phyloP scores from a whole-genome alignment of 768 basidiomycete species.

The Tulasnella sp. region DNA sequence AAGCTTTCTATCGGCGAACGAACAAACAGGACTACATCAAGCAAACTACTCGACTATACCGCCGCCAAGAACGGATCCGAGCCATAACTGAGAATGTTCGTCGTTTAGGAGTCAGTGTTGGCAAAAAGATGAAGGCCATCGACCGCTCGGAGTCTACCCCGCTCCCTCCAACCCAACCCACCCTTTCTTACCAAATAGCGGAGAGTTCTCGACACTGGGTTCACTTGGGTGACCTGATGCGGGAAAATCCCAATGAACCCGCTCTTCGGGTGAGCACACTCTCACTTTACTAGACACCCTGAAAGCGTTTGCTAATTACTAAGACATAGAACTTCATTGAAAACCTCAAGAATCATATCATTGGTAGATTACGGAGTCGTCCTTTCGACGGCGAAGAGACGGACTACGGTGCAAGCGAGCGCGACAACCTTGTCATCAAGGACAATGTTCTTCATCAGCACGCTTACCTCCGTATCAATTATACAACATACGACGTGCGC shows the following conservation, averaged over 20 bases:
- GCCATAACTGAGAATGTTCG: neutral
- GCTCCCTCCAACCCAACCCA: neutral
- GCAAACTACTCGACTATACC: neutral
- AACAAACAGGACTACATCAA: neutral
- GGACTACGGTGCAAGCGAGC: neutral
- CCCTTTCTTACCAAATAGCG: neutral
- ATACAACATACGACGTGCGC: conserved; percentile 17
- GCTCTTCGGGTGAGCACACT: neutral
- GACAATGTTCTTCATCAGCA: conserved; percentile 1
- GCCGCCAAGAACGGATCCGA: neutral
- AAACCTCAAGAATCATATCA: neutral
- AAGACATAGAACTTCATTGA: neutral
- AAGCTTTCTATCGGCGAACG: neutral
- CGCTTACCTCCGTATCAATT: neutral
- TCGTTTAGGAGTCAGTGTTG: neutral
- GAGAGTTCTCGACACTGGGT: neutral
- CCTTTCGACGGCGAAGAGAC: conserved; percentile 1
- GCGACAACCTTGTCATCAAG: neutral
- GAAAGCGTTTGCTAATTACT: too few species aligned
- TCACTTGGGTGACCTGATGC: neutral
- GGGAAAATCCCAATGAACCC: neutral
- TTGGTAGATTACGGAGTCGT: neutral
- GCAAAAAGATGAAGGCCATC: neutral
- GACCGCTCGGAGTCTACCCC: neutral
- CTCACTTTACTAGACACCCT: too few species aligned